A percentile compares a stretch with the other conserved stretches of the same genome.
Conservation (phyloP, 345 rosid species). For the Camelina sativa region DNA sequence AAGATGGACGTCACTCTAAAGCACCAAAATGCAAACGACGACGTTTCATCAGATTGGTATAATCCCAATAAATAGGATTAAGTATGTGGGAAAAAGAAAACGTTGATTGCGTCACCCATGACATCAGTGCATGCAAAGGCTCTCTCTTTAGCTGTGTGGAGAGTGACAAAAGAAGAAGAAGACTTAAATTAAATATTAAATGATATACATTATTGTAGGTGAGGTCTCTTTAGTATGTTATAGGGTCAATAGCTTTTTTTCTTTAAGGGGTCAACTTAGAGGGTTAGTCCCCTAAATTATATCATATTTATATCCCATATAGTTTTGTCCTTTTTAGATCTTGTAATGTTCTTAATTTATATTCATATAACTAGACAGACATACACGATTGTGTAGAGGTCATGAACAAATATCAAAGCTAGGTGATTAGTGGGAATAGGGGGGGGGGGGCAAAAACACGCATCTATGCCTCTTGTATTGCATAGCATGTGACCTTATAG, state of each 20-base stretch:
- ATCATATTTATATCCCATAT: constrained; percentile 2
- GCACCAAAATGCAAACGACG: neutral
- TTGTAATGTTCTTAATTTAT: neutral
- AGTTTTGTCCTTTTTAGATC: constrained; percentile 33
- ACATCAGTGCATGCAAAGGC: constrained; percentile 39
- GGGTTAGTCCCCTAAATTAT: constrained; percentile 12
- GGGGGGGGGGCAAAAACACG: neutral
- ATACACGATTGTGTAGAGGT: neutral
- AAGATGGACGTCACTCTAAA: neutral
- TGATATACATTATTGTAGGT: neutral
- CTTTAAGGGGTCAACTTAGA: constrained; percentile 40
- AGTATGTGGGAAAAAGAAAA: constrained; percentile 9
- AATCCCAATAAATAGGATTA: neutral
- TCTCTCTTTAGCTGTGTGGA: constrained; percentile 37
- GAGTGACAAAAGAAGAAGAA: constrained; percentile 30
- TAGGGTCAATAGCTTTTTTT: constrained; percentile 41
- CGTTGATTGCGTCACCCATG: constrained; percentile 36
- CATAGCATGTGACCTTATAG: constrained; percentile 32
- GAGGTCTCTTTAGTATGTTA: constrained; percentile 43
- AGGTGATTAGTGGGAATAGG: neutral
- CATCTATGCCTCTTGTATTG: neutral
- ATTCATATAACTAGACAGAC: neutral
- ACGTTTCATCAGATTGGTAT: neutral
- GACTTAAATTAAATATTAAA: constrained; percentile 18
- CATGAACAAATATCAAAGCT: neutral